Evolutionary conservation across 768 basidiomycete species (phyloP).

Genomic region (Amanita muscaria): DNA sequence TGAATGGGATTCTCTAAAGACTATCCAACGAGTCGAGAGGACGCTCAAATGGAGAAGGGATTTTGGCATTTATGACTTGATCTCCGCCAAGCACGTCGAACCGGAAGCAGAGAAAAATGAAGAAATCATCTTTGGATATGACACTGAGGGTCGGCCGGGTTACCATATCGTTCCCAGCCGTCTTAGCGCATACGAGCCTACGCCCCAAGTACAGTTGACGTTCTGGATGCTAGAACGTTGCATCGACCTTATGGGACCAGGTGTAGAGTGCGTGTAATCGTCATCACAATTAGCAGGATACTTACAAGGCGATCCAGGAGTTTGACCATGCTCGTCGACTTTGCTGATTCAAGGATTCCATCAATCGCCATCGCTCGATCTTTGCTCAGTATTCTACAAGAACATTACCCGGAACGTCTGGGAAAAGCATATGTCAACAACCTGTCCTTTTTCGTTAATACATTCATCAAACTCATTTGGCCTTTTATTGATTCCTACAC

Average conservation of each 20-base stretch:
- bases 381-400: slow-evolving; percentile 60
- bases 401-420: slow-evolving; percentile 83
- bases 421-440: slow-evolving; percentile 67
- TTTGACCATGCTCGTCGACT: slow-evolving; percentile 67
- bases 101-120: slow-evolving; percentile 82
- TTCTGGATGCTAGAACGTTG: slow-evolving; percentile 74
- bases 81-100: slow-evolving; percentile 58
- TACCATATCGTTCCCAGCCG: slow-evolving; percentile 60
- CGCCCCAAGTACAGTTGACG: slow-evolving; percentile 60
- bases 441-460: slow-evolving; percentile 65
- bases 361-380: slow-evolving; percentile 32
- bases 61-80: slow-evolving; percentile 56
- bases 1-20: slow-evolving; percentile 56
- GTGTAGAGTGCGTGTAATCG: slow-evolving; percentile 56
- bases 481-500: slow-evolving; percentile 84
- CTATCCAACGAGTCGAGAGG: slow-evolving; percentile 58
- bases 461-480: slow-evolving; percentile 69
- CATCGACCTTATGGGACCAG: slow-evolving; percentile 71
- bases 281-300: neutral
- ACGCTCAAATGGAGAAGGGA: slow-evolving; percentile 78
- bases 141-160: slow-evolving; percentile 52
- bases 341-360: slow-evolving; percentile 57
- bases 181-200: slow-evolving; percentile 68
- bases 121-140: slow-evolving; percentile 69
- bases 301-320: slow-evolving; percentile 32